Conservation (phyloP, 2,329 filamentous ascomycete species). For the Drechslerella coelobrocha region DNA sequence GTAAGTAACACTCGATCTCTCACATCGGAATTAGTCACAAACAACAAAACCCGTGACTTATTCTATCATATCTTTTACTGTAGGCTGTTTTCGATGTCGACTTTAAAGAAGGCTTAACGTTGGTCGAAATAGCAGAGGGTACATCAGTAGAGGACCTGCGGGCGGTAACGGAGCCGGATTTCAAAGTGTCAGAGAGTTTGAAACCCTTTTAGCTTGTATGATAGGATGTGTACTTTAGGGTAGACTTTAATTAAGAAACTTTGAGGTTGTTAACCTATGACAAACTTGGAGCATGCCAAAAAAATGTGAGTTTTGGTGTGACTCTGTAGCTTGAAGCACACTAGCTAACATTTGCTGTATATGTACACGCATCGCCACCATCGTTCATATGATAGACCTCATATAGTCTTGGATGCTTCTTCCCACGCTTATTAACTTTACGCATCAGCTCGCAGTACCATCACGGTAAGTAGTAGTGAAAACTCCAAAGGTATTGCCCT, state of each 20-base stretch:
- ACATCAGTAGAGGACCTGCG: slow-evolving; percentile 72
- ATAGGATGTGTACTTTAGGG: too few species aligned
- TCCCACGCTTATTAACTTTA: too few species aligned
- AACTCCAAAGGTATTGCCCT: slow-evolving; percentile 49
- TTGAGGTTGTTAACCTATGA: not conserved
- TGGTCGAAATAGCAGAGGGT: slow-evolving; percentile 74
- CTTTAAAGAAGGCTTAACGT: slow-evolving; percentile 68
- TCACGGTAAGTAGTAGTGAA: slow-evolving; percentile 33
- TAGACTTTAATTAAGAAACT: slow-evolving; percentile 10
- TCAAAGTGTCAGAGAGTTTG: slow-evolving; percentile 68
- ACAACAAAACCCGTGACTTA: too few species aligned
- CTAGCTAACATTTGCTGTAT: too few species aligned
- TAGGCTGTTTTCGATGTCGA: slow-evolving; percentile 73
- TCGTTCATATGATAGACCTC: too few species aligned
- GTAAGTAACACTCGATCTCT: slow-evolving; percentile 61
- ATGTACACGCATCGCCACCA: too few species aligned
- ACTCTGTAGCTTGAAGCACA: too few species aligned
- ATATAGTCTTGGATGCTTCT: too few species aligned
- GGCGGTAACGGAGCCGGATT: slow-evolving; percentile 73
- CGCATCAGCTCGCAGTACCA: too few species aligned
- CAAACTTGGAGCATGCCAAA: too few species aligned
- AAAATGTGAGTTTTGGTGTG: too few species aligned
- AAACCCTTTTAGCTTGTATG: slow-evolving; percentile 61
- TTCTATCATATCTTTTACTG: too few species aligned
- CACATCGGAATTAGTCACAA: not conserved